Conservation (phyloP, 139 green algal species). For the Coccomyxa sp. region DNA sequence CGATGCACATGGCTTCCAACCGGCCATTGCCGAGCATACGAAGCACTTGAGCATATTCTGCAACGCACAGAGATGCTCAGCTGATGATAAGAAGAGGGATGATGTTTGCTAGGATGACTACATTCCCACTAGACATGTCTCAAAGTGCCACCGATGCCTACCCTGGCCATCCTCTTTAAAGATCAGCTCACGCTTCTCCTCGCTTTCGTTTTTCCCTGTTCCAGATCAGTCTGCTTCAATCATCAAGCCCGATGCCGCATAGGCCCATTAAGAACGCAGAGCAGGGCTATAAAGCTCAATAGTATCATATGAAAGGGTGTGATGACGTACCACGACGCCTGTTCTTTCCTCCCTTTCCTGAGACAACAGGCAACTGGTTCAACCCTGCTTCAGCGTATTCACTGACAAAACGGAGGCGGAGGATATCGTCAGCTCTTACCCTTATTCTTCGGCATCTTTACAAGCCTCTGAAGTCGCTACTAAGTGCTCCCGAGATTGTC, state of each 20-base stretch:
- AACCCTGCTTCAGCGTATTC: no score
- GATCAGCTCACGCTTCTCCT: conserved; percentile 99
- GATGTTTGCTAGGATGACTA: not conserved
- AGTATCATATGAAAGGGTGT: no score
- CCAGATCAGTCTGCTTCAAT: not conserved
- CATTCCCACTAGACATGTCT: not conserved
- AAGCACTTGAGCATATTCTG: conserved; percentile 92
- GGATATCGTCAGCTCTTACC: conserved; percentile 7
- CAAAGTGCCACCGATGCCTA: conserved; percentile 3
- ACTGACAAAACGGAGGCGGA: not conserved
- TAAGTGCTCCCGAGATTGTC: no score
- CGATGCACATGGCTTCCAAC: conserved; percentile 97
- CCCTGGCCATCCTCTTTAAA: conserved; percentile 99
- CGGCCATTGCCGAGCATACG: conserved; percentile 98
- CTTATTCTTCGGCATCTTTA: conserved; percentile 57
- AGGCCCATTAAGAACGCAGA: not conserved
- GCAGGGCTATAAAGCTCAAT: no score
- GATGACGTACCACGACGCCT: conserved; percentile 34
- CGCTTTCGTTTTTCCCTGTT: conserved; percentile 84
- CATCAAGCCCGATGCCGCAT: not conserved
- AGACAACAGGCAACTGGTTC: not conserved
- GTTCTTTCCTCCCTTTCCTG: conserved; percentile 69
- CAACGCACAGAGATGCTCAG: not conserved
- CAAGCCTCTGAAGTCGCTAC: no score
- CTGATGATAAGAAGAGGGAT: not conserved